These are phyloP conservation scores for Halophytophthora polymorphica DNA, from an alignment of 352 stramenopile species.

Conservation along the genomic window DNA sequence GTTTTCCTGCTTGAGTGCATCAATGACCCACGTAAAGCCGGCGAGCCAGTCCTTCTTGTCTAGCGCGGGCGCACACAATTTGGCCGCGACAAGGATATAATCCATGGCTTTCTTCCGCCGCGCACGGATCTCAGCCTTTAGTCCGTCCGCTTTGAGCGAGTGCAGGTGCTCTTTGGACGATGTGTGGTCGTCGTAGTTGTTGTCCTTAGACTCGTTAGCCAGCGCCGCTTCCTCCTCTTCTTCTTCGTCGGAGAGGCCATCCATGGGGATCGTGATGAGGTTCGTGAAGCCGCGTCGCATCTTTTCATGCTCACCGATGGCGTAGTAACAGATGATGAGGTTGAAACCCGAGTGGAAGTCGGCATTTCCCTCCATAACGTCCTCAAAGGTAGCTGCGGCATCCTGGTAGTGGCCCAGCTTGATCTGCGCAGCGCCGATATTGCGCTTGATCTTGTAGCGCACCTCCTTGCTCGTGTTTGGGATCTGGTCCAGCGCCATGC, in stretches of 20 bases:
- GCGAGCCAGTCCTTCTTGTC: constrained; percentile 91
- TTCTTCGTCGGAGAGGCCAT: constrained; percentile 78
- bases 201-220: constrained; percentile 52
- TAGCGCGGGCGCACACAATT: constrained; percentile 91
- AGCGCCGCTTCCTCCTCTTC: constrained; percentile 76
- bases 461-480: constrained; percentile 92
- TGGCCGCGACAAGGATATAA: constrained; percentile 93
- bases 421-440: constrained; percentile 95
- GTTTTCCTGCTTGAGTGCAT: constrained; percentile 87
- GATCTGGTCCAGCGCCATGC: constrained; percentile 97
- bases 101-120: constrained; percentile 79
- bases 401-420: constrained; percentile 93
- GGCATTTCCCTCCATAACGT: constrained; percentile 91
- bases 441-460: constrained; percentile 95
- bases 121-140: constrained; percentile 77
- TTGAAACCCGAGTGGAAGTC: constrained; percentile 97
- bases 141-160: constrained; percentile 60
- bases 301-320: constrained; percentile 92
- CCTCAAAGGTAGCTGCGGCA: constrained; percentile 93
- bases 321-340: constrained; percentile 96
- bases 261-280: constrained; percentile 90
- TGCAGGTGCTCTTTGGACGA: constrained; percentile 53
- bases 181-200: constrained; percentile 30
- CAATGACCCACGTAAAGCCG: constrained; percentile 94
- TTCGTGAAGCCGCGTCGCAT: constrained; percentile 92